Base-by-base conservation (phyloP, 108 stramenopile species). In the Seminavis robusta region DNA sequence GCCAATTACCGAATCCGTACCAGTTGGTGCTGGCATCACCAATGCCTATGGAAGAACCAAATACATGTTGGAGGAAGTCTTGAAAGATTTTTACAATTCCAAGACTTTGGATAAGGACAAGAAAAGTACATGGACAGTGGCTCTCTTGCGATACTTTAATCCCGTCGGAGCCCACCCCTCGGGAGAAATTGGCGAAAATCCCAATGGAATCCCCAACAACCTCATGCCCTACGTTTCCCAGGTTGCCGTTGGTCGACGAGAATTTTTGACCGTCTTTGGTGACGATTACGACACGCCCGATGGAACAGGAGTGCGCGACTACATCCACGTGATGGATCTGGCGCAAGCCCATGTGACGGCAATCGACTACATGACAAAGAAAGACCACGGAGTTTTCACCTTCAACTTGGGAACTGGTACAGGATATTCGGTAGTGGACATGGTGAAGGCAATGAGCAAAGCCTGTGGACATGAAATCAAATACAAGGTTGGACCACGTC, bases 41-140 rank as follows among this genome's bases (percentile, higher is more conserved):
- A 99, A 99, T 73, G 94, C 97, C 42, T 99, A 99, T 65, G 99
- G 99, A 17, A 59, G 96, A 43, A 98, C 99, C 29, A 99, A 99
- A 73, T 95, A 93, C 65, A 95, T 99, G 92, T 87, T 99, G 68
- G 99, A 99, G 52, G 96, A 97, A 65, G 95, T 99, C 58, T 73
- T 99, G 33, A 63, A 68, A 13, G 98, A 98, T 59, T 94, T 94
- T 65, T 86, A 90, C 65, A 67, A 72, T 5, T 83, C 83, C 23
- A 65, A 65, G 21, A 67, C 71, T 11, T 36, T 81, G 37, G 60
- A 56, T 5, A 49, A 43, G 10, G 31, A 10, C 3, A 44, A 61
- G 19, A 15, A 32, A 10, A 74, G 58, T 3, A 77, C 86, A 48
- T 94, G 91, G 93, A 73, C 73, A 20, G 67, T 96, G n/a, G 69